Percentiles rank a stretch among this genome's conserved stretches.
phyloP scores from a whole-genome alignment of 768 basidiomycete genomes.

The Grammothele lineata region DNA sequence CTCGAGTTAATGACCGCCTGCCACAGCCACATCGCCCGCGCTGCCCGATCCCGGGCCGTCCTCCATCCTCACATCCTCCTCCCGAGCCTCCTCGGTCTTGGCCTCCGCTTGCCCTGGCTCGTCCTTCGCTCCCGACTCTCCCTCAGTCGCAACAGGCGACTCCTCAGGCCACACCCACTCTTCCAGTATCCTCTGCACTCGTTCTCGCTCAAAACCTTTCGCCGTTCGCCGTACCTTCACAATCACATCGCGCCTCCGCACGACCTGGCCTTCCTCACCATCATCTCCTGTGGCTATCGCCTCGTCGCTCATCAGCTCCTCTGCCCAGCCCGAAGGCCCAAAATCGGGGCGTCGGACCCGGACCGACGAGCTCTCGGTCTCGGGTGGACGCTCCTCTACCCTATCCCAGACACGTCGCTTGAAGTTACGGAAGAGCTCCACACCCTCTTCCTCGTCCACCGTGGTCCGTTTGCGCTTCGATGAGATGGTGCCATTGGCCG shows the following conservation, averaged over 20 bases:
- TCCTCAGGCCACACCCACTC: constrained; percentile 66
- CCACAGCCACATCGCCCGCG: not conserved
- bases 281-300: constrained; percentile 17
- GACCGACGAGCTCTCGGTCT: constrained; percentile 35
- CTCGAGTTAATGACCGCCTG: no score
- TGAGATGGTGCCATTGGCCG: constrained; percentile 19
- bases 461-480: constrained; percentile 26
- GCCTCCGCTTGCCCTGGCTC: constrained; percentile 1
- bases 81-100: constrained; percentile 1
- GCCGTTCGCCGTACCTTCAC: constrained; percentile 54
- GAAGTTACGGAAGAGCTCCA: constrained; percentile 56
- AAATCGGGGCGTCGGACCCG: constrained; percentile 37
- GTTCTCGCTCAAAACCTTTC: constrained; percentile 63
- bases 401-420: constrained; percentile 64
- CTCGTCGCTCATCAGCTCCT: constrained; percentile 26
- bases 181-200: constrained; percentile 64
- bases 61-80: constrained; percentile 7
- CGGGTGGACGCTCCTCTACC: constrained; percentile 38
- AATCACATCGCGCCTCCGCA: constrained; percentile 45
- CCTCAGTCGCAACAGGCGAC: no score
- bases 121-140: not conserved
- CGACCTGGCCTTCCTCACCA: constrained; percentile 33
- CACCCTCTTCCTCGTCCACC: constrained; percentile 15
- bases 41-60: constrained; percentile 1
- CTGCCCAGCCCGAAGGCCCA: constrained; percentile 39